Evolutionary conservation across 768 basidiomycete species (phyloP).

Genomic region (Clitopilus passeckerianus): DNA sequence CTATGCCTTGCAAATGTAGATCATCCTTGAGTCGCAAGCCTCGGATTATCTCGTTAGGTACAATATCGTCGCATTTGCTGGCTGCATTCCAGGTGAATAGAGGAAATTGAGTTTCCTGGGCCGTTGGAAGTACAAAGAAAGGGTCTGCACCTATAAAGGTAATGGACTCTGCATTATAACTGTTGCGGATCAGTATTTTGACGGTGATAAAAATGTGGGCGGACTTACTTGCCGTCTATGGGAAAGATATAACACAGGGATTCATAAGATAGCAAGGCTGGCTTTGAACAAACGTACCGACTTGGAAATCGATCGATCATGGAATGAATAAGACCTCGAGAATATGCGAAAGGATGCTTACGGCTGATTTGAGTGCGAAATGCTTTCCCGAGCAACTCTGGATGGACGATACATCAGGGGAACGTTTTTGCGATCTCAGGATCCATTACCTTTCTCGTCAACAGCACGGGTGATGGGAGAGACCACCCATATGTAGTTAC

Average conservation of each 20-base stretch:
- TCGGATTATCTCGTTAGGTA: background rate
- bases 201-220: background rate
- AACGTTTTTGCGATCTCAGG: background rate
- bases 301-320: no score
- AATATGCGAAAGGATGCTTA: background rate
- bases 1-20: background rate
- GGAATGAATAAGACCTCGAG: background rate
- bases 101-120: background rate
- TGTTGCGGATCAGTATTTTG: background rate
- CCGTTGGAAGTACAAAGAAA: background rate
- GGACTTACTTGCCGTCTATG: background rate
- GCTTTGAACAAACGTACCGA: no score
- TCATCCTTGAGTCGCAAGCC: background rate
- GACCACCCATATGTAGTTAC: conserved; percentile 59
- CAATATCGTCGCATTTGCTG: conserved; percentile 1
- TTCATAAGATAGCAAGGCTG: no score
- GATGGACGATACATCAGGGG: background rate
- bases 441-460: conserved; percentile 49
- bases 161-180: background rate
- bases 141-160: background rate
- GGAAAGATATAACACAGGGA: no score
- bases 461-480: conserved; percentile 62
- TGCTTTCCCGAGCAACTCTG: conserved; percentile 43
- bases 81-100: background rate
- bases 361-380: conserved; percentile 24